A percentile compares a stretch with the other conserved stretches of the same genome.
Evolutionary conservation across 169 alveolate species (phyloP).

Genomic region (Plasmodium berghei): DNA sequence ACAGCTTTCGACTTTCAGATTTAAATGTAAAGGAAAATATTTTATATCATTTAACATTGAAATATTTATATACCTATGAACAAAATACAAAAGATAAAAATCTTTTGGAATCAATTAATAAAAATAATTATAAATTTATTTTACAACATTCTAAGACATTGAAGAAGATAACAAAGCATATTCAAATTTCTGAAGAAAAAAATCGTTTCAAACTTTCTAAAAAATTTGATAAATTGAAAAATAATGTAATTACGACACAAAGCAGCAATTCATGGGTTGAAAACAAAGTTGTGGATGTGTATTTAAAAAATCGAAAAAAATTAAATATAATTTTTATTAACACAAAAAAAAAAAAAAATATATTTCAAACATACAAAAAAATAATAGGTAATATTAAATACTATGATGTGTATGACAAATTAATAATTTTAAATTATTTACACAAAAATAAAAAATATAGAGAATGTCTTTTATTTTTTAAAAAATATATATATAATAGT

Average conservation of each 20-base stretch:
- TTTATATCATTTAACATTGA: constrained; percentile 38
- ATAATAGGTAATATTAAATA: constrained; percentile 51
- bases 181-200: too few relatives aligned
- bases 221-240: too few relatives aligned
- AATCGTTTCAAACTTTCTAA: not conserved
- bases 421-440: constrained; percentile 42
- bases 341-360: constrained; percentile 18
- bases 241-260: not conserved
- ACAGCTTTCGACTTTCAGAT: constrained; percentile 18
- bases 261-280: not conserved
- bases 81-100: constrained; percentile 13
- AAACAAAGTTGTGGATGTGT: constrained; percentile 36
- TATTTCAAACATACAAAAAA: constrained; percentile 26
- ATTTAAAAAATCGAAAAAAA: constrained; percentile 61
- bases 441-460: constrained; percentile 21
- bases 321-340: constrained; percentile 23
- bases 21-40: constrained; percentile 53
- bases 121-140: constrained; percentile 42
- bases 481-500: constrained; percentile 20
- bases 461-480: constrained; percentile 30
- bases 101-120: constrained; percentile 18
- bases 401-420: constrained; percentile 43
- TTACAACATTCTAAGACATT: not conserved
- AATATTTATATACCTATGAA: constrained; percentile 6
- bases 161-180: not conserved